Percentiles rank a stretch among this genome's conserved stretches.
Evolutionary conservation across 1,284 basidiomycete species (phyloP).

Genomic region (Ustilago lituana): DNA sequence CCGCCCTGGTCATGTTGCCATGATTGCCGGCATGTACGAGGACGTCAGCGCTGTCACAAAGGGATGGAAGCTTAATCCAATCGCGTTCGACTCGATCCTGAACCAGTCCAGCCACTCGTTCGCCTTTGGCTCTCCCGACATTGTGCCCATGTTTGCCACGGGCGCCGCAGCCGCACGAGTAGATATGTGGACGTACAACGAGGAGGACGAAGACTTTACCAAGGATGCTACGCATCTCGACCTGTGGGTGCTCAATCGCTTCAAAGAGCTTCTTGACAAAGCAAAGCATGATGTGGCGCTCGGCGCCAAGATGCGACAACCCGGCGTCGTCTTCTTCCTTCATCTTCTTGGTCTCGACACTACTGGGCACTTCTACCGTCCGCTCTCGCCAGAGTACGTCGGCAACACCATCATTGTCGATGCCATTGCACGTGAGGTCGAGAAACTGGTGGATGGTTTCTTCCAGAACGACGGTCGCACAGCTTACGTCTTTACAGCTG

Average conservation of each 20-base stretch:
- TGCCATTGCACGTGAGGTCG: slow-evolving; percentile 76
- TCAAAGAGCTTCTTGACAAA: slow-evolving; percentile 70
- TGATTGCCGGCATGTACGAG: slow-evolving; percentile 93
- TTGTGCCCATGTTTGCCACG: slow-evolving; percentile 84
- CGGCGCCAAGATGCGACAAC: slow-evolving; percentile 71
- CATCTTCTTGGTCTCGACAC: slow-evolving; percentile 87
- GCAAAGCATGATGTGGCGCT: slow-evolving; percentile 59
- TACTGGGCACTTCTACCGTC: slow-evolving; percentile 86
- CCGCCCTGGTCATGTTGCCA: slow-evolving; percentile 84
- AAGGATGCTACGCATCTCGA: slow-evolving; percentile 80
- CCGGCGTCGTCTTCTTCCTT: slow-evolving; percentile 79
- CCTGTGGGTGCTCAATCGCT: slow-evolving; percentile 79
- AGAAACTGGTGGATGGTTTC: slow-evolving; percentile 75
- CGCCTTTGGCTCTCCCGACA: slow-evolving; percentile 88
- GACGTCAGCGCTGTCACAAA: slow-evolving; percentile 87
- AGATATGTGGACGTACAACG: slow-evolving; percentile 79
- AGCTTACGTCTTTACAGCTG: slow-evolving; percentile 84
- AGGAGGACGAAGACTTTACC: slow-evolving; percentile 74
- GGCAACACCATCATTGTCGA: slow-evolving; percentile 85
- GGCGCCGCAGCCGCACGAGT: slow-evolving; percentile 77
- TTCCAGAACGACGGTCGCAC: slow-evolving; percentile 74
- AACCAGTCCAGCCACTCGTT: slow-evolving; percentile 83
- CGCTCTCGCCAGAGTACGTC: slow-evolving; percentile 89
- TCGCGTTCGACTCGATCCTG: slow-evolving; percentile 88
- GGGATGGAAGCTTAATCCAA: slow-evolving; percentile 91